A percentile compares a stretch with the other conserved stretches of the same genome.
Evolutionary conservation across 768 basidiomycete genomes (phyloP).

Genomic region (Krasilnikovozyma curviuscula): DNA sequence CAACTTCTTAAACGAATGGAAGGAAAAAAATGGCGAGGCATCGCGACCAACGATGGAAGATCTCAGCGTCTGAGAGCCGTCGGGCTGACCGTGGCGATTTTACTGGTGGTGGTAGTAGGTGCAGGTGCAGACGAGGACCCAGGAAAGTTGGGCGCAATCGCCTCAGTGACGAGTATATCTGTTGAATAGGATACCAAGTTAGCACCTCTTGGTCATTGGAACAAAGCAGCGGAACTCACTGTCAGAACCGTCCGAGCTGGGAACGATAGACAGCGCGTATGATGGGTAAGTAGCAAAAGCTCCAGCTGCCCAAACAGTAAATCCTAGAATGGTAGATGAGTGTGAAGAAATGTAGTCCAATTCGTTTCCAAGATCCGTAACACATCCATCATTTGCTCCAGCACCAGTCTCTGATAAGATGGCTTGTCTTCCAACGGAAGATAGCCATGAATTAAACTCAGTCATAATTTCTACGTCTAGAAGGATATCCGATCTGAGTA

Average conservation of each 20-base stretch:
- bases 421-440: constrained; percentile 35
- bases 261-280: constrained; percentile 36
- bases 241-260: constrained; percentile 26
- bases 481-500: not conserved
- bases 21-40: no score
- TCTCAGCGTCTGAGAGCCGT: no score
- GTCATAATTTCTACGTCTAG: constrained; percentile 30
- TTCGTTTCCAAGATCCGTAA: constrained; percentile 30
- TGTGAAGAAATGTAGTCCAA: constrained; percentile 34
- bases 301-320: constrained; percentile 38
- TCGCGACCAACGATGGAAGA: no score
- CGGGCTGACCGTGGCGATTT: no score
- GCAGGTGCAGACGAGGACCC: no score
- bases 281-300: constrained; percentile 35
- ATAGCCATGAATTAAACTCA: constrained; percentile 32
- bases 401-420: constrained; percentile 46
- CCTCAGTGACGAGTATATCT: no score
- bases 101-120: no score
- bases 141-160: no score
- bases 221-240: no score
- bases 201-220: no score
- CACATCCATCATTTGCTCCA: constrained; percentile 32
- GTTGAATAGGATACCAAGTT: no score
- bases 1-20: no score
- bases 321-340: constrained; percentile 33